These are phyloP conservation scores for Boletus reticulatus DNA, from an alignment of 768 basidiomycete genomes.

Conservation along the genomic window DNA sequence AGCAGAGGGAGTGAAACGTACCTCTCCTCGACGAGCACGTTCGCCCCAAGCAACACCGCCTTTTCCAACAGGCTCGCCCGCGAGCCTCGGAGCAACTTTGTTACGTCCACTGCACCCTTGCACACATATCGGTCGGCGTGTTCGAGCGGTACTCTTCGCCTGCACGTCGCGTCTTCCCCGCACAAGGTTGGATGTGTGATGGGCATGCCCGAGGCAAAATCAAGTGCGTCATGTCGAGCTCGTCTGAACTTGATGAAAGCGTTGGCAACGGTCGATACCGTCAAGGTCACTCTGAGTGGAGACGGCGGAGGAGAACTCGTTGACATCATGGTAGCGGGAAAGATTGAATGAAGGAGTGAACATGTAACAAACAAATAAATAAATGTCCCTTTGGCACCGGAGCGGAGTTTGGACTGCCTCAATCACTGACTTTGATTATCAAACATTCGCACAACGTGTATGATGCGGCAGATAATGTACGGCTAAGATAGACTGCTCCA, in stretches of 20 bases:
- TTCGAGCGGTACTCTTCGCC: constrained; percentile 31
- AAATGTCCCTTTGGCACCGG: background rate
- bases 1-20: constrained; percentile 36
- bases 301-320: constrained; percentile 25
- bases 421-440: background rate
- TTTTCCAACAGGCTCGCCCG: constrained; percentile 49
- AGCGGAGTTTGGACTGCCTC: constrained; percentile 23
- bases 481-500: background rate
- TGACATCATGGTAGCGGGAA: background rate
- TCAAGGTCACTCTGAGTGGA: constrained; percentile 21
- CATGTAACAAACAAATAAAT: constrained; percentile 5
- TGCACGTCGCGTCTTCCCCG: constrained; percentile 26
- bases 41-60: constrained; percentile 49
- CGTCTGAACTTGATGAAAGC: constrained; percentile 54
- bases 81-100: constrained; percentile 54
- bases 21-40: constrained; percentile 69
- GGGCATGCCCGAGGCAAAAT: constrained; percentile 38
- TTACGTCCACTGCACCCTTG: constrained; percentile 58
- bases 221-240: constrained; percentile 32
- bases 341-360: background rate
- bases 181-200: constrained; percentile 36
- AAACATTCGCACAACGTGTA: constrained; percentile 10
- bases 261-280: constrained; percentile 44
- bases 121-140: constrained; percentile 53
- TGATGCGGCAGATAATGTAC: background rate